Evolutionary conservation across 805 yeast genomes (phyloP).

Genomic region (Metschnikowia peoriensis): DNA sequence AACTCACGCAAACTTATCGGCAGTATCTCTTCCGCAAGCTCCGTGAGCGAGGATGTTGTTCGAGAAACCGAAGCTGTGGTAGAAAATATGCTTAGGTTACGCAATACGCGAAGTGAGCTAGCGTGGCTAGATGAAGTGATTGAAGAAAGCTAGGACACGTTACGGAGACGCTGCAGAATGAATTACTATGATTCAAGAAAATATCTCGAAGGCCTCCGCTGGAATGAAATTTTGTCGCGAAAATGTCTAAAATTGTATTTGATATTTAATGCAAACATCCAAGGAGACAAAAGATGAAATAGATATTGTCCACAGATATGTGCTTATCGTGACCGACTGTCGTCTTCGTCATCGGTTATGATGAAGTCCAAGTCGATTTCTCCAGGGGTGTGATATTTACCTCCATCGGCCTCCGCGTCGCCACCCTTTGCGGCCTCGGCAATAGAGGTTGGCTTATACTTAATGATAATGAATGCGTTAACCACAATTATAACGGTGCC

Average conservation of each 20-base stretch:
- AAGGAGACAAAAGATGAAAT: neutral
- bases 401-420: conserved; percentile 12
- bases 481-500: conserved; percentile 71
- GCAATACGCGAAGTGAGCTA: conserved; percentile 9
- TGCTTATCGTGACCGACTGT: neutral
- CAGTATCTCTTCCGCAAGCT: conserved; percentile 17
- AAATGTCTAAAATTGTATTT: too few relatives aligned
- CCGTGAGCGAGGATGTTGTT: neutral
- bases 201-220: too few relatives aligned
- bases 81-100: conserved; percentile 10
- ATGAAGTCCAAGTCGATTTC: conserved; percentile 19
- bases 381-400: conserved; percentile 16
- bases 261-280: neutral
- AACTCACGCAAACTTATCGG: conserved; percentile 35
- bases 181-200: neutral
- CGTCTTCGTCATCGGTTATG: conserved; percentile 15
- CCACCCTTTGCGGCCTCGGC: conserved; percentile 1
- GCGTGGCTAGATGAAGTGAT: conserved; percentile 15
- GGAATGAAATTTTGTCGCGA: too few relatives aligned
- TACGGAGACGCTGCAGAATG: neutral
- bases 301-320: neutral
- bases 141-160: neutral
- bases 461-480: conserved; percentile 61
- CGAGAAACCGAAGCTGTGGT: conserved; percentile 3
- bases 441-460: conserved; percentile 40